These are phyloP conservation scores for Lichenothelia convexa DNA, from an alignment of 495 filamentous ascomycete species.

Conservation along the genomic window DNA sequence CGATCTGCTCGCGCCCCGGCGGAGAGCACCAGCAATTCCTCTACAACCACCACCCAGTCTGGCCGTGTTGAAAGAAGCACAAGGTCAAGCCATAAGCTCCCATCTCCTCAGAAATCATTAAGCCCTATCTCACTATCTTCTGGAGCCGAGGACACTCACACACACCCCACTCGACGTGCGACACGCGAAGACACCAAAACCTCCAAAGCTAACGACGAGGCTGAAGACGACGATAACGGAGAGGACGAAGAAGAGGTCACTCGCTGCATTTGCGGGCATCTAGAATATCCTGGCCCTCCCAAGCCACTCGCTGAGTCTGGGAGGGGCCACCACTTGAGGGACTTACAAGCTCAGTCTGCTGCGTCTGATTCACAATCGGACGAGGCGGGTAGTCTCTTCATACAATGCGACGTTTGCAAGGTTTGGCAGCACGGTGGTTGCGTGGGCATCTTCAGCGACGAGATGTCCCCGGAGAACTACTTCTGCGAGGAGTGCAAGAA, in stretches of 20 bases:
- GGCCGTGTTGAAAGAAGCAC: constrained; percentile 55
- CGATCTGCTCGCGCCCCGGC: constrained; percentile 46
- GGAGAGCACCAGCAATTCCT: constrained; percentile 59
- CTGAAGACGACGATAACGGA: constrained; percentile 43
- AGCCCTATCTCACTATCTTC: constrained; percentile 56
- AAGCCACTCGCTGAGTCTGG: constrained; percentile 56
- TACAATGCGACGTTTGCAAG: constrained; percentile 94
- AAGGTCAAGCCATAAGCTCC: constrained; percentile 49
- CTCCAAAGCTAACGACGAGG: too few relatives aligned
- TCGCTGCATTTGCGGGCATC: constrained; percentile 82
- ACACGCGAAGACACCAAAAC: constrained; percentile 32
- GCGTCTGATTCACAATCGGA: constrained; percentile 48
- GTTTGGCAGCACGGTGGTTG: constrained; percentile 99
- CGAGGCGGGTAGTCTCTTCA: constrained; percentile 83
- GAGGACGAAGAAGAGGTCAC: constrained; percentile 84
- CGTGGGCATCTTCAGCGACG: constrained; percentile 89
- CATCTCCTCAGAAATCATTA: constrained; percentile 53
- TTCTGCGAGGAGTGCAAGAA: constrained; percentile 89
- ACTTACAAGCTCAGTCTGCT: constrained; percentile 6
- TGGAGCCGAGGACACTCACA: constrained; percentile 54
- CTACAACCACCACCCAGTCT: constrained; percentile 43
- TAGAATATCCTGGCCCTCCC: constrained; percentile 86
- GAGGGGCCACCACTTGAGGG: constrained; percentile 11
- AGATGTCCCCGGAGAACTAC: constrained; percentile 85
- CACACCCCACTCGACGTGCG: constrained; percentile 46